Conservation (phyloP, 495 filamentous ascomycete genomes). For the Pyrenula aspistea region DNA sequence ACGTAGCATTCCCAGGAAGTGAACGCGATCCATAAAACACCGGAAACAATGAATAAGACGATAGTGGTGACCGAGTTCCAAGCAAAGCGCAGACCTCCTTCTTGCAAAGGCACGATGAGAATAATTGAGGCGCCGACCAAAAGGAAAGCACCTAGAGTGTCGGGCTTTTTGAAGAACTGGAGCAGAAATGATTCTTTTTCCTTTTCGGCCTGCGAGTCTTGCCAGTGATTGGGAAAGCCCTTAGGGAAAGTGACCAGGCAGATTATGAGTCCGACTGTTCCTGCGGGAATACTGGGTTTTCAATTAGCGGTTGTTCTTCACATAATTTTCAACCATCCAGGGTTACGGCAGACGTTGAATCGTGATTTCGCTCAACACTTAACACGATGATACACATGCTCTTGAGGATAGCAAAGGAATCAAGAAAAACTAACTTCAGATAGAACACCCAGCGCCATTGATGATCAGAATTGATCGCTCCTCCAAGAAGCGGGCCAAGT, state of each 20-base stretch:
- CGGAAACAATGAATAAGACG: conserved; percentile 27
- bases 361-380: too few species aligned
- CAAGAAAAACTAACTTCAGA: conserved; percentile 50
- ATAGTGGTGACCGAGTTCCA: conserved; percentile 28
- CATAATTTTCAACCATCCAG: too few species aligned
- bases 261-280: too few species aligned
- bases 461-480: conserved; percentile 39
- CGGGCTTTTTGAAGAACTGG: conserved; percentile 22
- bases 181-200: conserved; percentile 1
- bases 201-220: too few species aligned
- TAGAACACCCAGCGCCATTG: conserved; percentile 53
- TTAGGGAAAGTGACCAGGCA: too few species aligned
- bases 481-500: conserved; percentile 45
- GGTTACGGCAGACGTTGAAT: too few species aligned
- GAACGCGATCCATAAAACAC: conserved; percentile 17
- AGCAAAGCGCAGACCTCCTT: conserved; percentile 35
- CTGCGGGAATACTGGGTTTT: too few species aligned
- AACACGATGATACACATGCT: too few species aligned
- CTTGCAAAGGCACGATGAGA: conserved; percentile 44
- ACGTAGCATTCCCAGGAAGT: too few species aligned
- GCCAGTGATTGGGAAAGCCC: too few species aligned
- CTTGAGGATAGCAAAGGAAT: too few species aligned
- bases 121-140: conserved; percentile 42
- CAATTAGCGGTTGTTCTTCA: too few species aligned
- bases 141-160: conserved; percentile 44